Evolutionary conservation across 2,329 filamentous ascomycete species (phyloP).

Genomic region (Trichoderma asperellum): DNA sequence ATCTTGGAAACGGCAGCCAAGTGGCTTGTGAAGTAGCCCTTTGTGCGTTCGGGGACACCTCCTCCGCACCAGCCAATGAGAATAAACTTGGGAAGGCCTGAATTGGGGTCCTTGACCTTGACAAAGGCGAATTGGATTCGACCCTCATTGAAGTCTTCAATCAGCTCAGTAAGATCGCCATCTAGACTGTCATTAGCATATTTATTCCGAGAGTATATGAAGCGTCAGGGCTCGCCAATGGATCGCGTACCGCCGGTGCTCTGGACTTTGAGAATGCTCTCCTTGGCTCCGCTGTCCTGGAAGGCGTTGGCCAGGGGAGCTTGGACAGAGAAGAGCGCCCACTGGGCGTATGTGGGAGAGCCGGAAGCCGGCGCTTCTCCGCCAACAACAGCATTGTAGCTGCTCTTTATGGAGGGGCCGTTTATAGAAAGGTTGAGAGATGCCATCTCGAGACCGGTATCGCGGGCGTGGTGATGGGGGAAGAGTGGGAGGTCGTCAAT

Average conservation of each 20-base stretch:
- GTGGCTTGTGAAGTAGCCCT: slow-evolving; percentile 98
- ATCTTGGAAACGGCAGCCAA: slow-evolving; percentile 86
- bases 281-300: slow-evolving; percentile 81
- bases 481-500: slow-evolving; percentile 31
- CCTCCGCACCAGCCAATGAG: slow-evolving; percentile 97
- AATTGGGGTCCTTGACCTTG: slow-evolving; percentile 95
- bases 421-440: slow-evolving; percentile 80
- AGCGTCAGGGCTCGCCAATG: neutral
- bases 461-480: slow-evolving; percentile 31
- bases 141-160: slow-evolving; percentile 96
- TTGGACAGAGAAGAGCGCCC: slow-evolving; percentile 92
- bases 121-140: slow-evolving; percentile 96
- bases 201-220: neutral
- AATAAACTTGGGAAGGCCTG: slow-evolving; percentile 83
- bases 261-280: slow-evolving; percentile 95
- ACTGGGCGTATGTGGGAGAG: slow-evolving; percentile 85
- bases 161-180: slow-evolving; percentile 84
- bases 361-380: slow-evolving; percentile 54
- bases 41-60: slow-evolving; percentile 96
- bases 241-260: slow-evolving; percentile 72
- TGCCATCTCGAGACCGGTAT: slow-evolving; percentile 60
- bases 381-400: slow-evolving; percentile 66
- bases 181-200: slow-evolving; percentile 56
- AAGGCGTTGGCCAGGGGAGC: slow-evolving; percentile 92
- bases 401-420: slow-evolving; percentile 82